A percentile compares a stretch with the other conserved stretches of the same genome.
Conservation (phyloP, 2,329 filamentous ascomycete genomes). For the Sclerotinia spermophila region DNA sequence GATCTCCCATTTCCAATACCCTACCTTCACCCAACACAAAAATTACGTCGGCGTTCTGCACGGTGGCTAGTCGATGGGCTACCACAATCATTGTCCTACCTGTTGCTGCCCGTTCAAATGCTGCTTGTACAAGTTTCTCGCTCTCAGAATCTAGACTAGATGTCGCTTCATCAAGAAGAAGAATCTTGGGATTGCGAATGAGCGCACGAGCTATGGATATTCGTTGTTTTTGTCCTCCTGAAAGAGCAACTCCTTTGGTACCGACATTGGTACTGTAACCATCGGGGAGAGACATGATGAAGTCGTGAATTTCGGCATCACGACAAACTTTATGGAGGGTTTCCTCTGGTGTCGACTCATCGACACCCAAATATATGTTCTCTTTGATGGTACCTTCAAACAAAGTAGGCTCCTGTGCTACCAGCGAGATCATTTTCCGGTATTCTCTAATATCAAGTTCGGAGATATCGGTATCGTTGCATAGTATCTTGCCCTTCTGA, state of each 20-base stretch:
- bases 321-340: constrained; percentile 46
- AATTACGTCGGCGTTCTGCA: constrained; percentile 59
- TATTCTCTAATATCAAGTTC: constrained; percentile 59
- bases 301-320: constrained; percentile 51
- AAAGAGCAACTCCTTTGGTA: constrained; percentile 45
- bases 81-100: constrained; percentile 73
- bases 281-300: constrained; percentile 50
- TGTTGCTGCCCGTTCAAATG: constrained; percentile 61
- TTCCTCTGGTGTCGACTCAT: constrained; percentile 40
- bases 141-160: constrained; percentile 53
- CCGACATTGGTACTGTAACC: constrained; percentile 49
- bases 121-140: constrained; percentile 57
- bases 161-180: constrained; percentile 59
- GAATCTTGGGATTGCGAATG: constrained; percentile 48
- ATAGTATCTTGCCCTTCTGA: constrained; percentile 59
- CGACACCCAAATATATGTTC: constrained; percentile 64
- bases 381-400: constrained; percentile 61
- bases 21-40: constrained; percentile 34
- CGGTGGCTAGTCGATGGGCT: constrained; percentile 71
- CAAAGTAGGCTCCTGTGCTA: constrained; percentile 71
- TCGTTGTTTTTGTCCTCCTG: constrained; percentile 54
- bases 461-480: constrained; percentile 58
- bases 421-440: constrained; percentile 62
- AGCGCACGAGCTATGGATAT: constrained; percentile 54
- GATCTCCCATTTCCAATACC: constrained; percentile 33